A percentile compares a stretch with the other conserved stretches of the same genome.
phyloP scores from a whole-genome alignment of 2,329 filamentous ascomycete genomes.

The Claviceps cyperi region DNA sequence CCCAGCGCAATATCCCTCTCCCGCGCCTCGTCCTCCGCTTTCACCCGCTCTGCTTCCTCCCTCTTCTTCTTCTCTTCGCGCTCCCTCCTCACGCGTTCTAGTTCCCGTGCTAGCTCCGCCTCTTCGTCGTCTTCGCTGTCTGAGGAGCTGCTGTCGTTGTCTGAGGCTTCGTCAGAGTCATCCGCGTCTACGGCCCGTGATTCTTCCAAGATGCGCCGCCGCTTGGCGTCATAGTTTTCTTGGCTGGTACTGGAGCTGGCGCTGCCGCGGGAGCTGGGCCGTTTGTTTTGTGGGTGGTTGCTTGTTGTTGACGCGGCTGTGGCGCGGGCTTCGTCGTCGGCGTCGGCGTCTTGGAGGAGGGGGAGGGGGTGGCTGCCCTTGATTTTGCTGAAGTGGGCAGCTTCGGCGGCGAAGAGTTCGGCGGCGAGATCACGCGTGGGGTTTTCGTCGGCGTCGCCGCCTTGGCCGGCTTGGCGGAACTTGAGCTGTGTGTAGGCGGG shows the following conservation, averaged over 20 bases:
- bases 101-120: conserved; percentile 77
- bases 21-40: conserved; percentile 65
- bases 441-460: conserved; percentile 60
- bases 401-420: conserved; percentile 80
- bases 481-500: conserved; percentile 91
- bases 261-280: conserved; percentile 24
- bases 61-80: conserved; percentile 28
- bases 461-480: conserved; percentile 74
- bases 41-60: conserved; percentile 63
- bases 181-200: conserved; percentile 75
- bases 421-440: conserved; percentile 65
- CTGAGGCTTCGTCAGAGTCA: conserved; percentile 38
- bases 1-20: conserved; percentile 83
- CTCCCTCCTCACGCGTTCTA: conserved; percentile 86
- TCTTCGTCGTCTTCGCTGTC: conserved; percentile 39
- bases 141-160: conserved; percentile 33
- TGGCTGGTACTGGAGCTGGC: conserved; percentile 20
- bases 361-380: conserved; percentile 32
- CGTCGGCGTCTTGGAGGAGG: conserved; percentile 23
- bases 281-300: conserved; percentile 34
- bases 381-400: conserved; percentile 74
- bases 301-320: conserved; percentile 1
- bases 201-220: conserved; percentile 75
- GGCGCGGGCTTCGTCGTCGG: conserved; percentile 31
- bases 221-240: conserved; percentile 66